phyloP scores from a whole-genome alignment of 345 rosid species.

The Anastatica hierochuntica region DNA sequence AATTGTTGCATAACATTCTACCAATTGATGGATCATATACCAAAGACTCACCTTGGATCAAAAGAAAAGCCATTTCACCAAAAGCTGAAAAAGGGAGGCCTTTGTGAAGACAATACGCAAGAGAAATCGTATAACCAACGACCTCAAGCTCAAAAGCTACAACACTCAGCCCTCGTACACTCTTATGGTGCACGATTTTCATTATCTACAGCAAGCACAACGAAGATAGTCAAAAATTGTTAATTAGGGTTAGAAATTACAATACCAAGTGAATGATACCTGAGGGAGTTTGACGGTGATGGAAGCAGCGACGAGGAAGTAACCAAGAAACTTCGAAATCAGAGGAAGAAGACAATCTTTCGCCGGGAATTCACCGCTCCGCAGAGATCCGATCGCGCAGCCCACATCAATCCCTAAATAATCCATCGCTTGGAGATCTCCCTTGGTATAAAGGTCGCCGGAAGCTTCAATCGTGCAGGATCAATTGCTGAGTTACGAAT shows the following conservation, averaged over 20 bases:
- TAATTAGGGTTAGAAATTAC: background rate
- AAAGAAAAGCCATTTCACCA: conserved; percentile 31
- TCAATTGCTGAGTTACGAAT: too few relatives aligned
- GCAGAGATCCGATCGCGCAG: conserved; percentile 64
- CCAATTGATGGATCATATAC: too few relatives aligned
- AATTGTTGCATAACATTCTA: too few relatives aligned
- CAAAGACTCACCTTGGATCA: background rate
- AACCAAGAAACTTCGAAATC: conserved; percentile 91
- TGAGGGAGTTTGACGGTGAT: conserved; percentile 95
- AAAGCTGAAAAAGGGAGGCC: conserved; percentile 80
- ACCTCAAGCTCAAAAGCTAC: conserved; percentile 84
- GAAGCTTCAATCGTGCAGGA: too few relatives aligned
- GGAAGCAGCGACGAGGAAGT: conserved; percentile 81
- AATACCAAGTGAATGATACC: conserved; percentile 20
- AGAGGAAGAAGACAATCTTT: conserved; percentile 83
- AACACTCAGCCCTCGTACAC: conserved; percentile 8
- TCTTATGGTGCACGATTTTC: conserved; percentile 69
- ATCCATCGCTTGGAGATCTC: conserved; percentile 29
- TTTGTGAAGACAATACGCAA: conserved; percentile 84
- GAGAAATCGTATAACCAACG: conserved; percentile 78
- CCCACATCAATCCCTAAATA: conserved; percentile 63
- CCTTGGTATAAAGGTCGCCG: too few relatives aligned
- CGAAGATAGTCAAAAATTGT: background rate
- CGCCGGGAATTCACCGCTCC: conserved; percentile 47
- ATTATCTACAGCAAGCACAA: conserved; percentile 40